Base-by-base conservation (phyloP, 768 basidiomycete species). In the Asterophora parasitica region DNA sequence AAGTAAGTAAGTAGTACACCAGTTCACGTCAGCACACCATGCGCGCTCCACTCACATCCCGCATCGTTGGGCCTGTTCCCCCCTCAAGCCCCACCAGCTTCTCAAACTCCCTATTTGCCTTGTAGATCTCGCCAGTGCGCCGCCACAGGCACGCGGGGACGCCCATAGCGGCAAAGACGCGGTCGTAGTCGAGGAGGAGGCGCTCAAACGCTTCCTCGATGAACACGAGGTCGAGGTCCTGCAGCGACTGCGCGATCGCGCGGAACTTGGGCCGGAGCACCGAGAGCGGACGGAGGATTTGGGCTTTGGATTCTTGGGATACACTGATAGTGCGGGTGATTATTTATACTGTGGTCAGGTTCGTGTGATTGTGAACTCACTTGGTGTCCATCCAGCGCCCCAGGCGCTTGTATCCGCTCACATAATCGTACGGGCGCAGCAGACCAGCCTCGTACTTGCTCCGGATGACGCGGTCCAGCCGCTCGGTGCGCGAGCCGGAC, bases 161-260 rank as follows among this genome's bases (percentile, higher is more conserved):
- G 28, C 92, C 93, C 86, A 99, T 97, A 0, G 91, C 92, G 43
- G 85, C 85, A 67, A 92, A 91, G 12, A 89, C 92, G 17, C 93
- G 85, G 63, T 97, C 95, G 53, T 97, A 97, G 61, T 97, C 93
- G 16, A 98, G 80, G 48, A 99, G 74, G 52, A 97, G 75, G 1
- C 94, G 86, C 64, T 99, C 95, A 60, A 98, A 97, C 0, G 89
- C 93, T 67, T 98, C 95, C 65, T 98, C 94, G 58, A 99, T 94
- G 65, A 96, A 95, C 11, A 98, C 90, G 20, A 96, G 77, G 65
- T 99, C 95, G 41, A 94, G 76, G 62, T 93, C 89, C 44, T 82
- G 79, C 47, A 94, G 71, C 15, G 84, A 83, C 60, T 92, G 86
- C 0, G 88, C 88, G 38, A 92, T 81, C 62, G 86, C 88, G 61